Percentiles rank a stretch among this genome's conserved stretches.
Conservation (phyloP, 2,329 filamentous ascomycete genomes). For the Hypoxylon sp. region DNA sequence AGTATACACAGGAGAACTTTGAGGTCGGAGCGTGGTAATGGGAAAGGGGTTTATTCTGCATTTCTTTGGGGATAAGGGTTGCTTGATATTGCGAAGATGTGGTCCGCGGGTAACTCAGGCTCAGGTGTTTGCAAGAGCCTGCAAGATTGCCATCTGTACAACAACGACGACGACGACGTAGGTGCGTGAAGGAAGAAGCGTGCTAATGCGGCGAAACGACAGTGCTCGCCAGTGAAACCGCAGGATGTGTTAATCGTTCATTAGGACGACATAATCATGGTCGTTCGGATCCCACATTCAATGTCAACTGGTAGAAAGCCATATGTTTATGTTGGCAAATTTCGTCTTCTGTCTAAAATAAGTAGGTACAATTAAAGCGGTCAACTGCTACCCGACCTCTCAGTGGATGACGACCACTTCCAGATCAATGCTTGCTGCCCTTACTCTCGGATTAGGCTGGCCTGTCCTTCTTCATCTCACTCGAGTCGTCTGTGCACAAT, state of each 20-base stretch:
- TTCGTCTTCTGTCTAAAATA: neutral
- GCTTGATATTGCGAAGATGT: conserved; percentile 11
- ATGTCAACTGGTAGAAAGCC: neutral
- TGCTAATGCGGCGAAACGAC: conserved; percentile 30
- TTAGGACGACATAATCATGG: conserved; percentile 25
- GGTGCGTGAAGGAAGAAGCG: conserved; percentile 15
- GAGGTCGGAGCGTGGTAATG: conserved; percentile 88
- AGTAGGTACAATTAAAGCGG: conserved; percentile 8
- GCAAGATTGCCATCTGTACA: conserved; percentile 38
- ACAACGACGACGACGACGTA: conserved; percentile 15
- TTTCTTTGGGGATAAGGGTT: conserved; percentile 24
- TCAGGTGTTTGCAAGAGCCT: conserved; percentile 20
- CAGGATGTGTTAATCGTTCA: conserved; percentile 27
- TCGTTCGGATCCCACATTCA: conserved; percentile 19
- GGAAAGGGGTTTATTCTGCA: conserved; percentile 6
- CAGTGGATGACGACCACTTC: conserved; percentile 3
- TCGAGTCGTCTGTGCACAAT: conserved; percentile 1
- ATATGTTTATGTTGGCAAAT: neutral
- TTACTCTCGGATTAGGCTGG: neutral
- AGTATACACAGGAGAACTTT: conserved; percentile 81
- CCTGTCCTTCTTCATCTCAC: neutral
- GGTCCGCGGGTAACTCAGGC: conserved; percentile 22
- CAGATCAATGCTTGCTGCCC: neutral
- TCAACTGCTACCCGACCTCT: conserved; percentile 9
- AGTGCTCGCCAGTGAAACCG: conserved; percentile 9